Evolutionary conservation across 805 yeast species (phyloP), one percentile per base, ranked within the genome.

Genomic region (Tetrapisispora arboricola): DNA sequence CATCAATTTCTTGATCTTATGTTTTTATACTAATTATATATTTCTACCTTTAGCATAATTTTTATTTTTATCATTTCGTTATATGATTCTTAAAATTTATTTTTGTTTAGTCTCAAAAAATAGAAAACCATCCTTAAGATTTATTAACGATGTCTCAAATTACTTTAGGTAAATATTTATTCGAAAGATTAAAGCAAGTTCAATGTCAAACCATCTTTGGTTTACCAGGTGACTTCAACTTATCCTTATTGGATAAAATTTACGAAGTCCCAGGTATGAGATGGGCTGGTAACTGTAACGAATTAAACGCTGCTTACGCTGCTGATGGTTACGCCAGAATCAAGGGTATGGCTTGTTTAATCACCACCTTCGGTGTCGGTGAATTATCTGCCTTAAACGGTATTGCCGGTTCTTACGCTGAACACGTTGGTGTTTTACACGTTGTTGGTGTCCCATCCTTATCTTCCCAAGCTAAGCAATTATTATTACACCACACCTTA

Each of bases 241-340:
- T 80, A 60, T 66, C 84, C 16, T 65, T 82, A 40, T 66, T 82
- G 47, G 88, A 82, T 58, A 77, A 81, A 58, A 70, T 82, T 55
- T 78, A 80, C 61, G 84, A 79, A 54, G 84, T 80, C 38, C 77
- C 74, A 27, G 84, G 83, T 34, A 58, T 84, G 64, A 73, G 82
- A 68, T 84, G 94, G 95, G 87, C 84, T 38, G 95, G 94, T 55
- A 84, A 84, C 63, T 84, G 92, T 60, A 84, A 85, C 65, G 94
- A 84, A 68, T 72, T 84, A 67, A 85, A 85, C 62, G 92, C 94
- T 34, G 84, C 92, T 32, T 57, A 57, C 49, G 83, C 94, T 40
- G 87, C 92, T 35, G 95, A 84, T 63, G 95, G 94, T 49, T 84
- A 84, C 67, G 78, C 90, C 40, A 70, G 95, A 61, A 70, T 84